Percentiles rank a stretch among this genome's conserved stretches.
Evolutionary conservation across 208 protist genomes (phyloP).

Genomic region (Herpetomonas muscarum): DNA sequence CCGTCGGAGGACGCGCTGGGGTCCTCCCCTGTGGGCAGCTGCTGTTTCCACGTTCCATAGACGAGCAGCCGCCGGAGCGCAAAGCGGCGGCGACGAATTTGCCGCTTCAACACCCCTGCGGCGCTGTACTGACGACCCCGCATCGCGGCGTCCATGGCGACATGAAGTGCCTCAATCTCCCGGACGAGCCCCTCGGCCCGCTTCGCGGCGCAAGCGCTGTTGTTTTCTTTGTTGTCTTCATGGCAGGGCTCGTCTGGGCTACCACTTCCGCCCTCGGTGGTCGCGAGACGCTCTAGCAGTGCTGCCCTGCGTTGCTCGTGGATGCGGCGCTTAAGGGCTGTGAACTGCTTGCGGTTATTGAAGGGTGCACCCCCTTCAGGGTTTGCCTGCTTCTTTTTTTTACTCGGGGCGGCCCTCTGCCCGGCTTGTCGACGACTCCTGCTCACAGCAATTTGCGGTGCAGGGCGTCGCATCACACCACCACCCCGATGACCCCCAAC

Average conservation of each 20-base stretch:
- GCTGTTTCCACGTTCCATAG: no score
- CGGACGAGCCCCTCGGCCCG: constrained; percentile 2
- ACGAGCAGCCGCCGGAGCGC: constrained; percentile 11
- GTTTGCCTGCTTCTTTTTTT: constrained; percentile 26
- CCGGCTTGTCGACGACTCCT: no score
- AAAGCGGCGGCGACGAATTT: constrained; percentile 9
- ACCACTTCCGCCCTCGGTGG: not conserved
- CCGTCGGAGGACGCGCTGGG: no score
- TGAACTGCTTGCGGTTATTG: constrained; percentile 37
- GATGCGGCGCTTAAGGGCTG: constrained; percentile 37
- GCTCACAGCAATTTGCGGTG: not conserved
- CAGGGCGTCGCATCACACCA: not conserved
- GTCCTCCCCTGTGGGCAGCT: no score
- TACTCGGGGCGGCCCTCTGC: not conserved
- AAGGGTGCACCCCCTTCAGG: constrained; percentile 18
- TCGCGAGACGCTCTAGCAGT: constrained; percentile 7
- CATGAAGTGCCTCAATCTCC: constrained; percentile 17
- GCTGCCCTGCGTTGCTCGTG: constrained; percentile 18
- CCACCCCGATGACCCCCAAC: not conserved
- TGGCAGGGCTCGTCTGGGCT: not conserved
- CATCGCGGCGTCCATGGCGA: constrained; percentile 25
- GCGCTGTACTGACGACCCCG: constrained; percentile 1
- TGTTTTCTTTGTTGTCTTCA: no score
- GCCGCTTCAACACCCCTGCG: constrained; percentile 6
- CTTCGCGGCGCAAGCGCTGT: no score